Percentiles rank a stretch among this genome's conserved stretches.
phyloP scores from a whole-genome alignment of 768 basidiomycete genomes.

The Boletus tomentosulus region DNA sequence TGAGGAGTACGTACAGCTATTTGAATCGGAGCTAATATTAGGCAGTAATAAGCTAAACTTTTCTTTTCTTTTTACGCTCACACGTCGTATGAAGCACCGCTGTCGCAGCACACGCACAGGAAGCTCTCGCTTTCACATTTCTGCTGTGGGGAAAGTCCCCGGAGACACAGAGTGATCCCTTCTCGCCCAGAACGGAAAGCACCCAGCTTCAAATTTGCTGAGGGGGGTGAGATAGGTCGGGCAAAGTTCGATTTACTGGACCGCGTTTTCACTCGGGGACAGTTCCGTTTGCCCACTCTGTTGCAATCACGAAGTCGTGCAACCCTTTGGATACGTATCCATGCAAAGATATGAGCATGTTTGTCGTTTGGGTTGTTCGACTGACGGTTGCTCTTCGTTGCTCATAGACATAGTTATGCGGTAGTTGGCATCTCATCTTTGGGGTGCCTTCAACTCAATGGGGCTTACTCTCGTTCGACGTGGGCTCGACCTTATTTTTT shows the following conservation, averaged over 20 bases:
- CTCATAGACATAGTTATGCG: conserved; percentile 91
- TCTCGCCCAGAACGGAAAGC: conserved; percentile 64
- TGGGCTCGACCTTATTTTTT: conserved; percentile 45
- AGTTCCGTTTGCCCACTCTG: conserved; percentile 56
- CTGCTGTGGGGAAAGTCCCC: conserved; percentile 93
- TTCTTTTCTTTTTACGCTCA: conserved; percentile 14
- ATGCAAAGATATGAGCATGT: conserved; percentile 77
- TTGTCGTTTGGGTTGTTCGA: conserved; percentile 42
- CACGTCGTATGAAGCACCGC: conserved; percentile 76
- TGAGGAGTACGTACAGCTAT: not conserved
- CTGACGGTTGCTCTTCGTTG: conserved; percentile 49
- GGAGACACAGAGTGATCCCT: conserved; percentile 71
- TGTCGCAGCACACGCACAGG: conserved; percentile 79
- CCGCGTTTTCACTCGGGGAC: conserved; percentile 12
- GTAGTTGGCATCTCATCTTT: conserved; percentile 44
- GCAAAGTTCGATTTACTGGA: conserved; percentile 45
- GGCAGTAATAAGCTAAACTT: conserved; percentile 18
- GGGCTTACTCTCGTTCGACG: conserved; percentile 85
- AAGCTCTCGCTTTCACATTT: conserved; percentile 42
- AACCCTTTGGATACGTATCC: conserved; percentile 39
- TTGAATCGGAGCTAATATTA: conserved; percentile 22
- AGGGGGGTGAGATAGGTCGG: conserved; percentile 47
- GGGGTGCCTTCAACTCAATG: conserved; percentile 70
- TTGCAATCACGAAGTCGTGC: conserved; percentile 37
- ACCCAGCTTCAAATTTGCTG: conserved; percentile 69